These are phyloP conservation scores for Fusarium sororula DNA, from an alignment of 2,329 filamentous ascomycete species.

Conservation along the genomic window DNA sequence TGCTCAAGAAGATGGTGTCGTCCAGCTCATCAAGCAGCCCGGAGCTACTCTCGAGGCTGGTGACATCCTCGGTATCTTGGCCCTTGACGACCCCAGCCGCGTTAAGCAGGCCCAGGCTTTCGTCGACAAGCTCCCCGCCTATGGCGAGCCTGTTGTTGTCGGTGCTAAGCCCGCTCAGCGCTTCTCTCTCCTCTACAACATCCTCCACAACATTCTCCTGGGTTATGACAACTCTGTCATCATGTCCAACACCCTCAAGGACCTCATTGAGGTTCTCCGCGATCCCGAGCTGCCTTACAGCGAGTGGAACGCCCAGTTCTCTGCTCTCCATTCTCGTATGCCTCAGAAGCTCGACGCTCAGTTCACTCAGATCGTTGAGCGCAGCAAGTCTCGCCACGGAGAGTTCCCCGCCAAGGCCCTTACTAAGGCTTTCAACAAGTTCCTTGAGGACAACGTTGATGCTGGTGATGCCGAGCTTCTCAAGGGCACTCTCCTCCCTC, in stretches of 20 bases:
- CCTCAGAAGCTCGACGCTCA: slow-evolving; percentile 88
- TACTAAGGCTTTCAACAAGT: slow-evolving; percentile 83
- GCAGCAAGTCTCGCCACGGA: slow-evolving; percentile 76
- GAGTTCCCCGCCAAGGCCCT: slow-evolving; percentile 95
- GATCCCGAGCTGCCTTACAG: slow-evolving; percentile 92
- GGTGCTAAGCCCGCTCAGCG: slow-evolving; percentile 92
- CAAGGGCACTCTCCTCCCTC: slow-evolving; percentile 75
- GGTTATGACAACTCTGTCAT: slow-evolving; percentile 98
- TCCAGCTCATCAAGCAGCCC: slow-evolving; percentile 98
- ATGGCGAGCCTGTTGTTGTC: slow-evolving; percentile 86
- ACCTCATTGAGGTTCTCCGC: slow-evolving; percentile 89
- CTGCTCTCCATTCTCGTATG: slow-evolving; percentile 96
- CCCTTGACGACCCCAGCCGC: slow-evolving; percentile 92
- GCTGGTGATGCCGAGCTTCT: slow-evolving; percentile 78
- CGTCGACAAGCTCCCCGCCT: slow-evolving; percentile 86
- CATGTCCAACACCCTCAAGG: slow-evolving; percentile 86
- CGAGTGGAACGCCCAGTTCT: slow-evolving; percentile 96
- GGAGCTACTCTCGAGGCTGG: slow-evolving; percentile 97
- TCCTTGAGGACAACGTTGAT: slow-evolving; percentile 85
- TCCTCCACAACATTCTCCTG: slow-evolving; percentile 85
- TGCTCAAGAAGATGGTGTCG: slow-evolving; percentile 92
- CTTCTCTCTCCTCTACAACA: slow-evolving; percentile 79
- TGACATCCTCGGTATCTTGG: slow-evolving; percentile 97
- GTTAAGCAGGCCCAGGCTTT: slow-evolving; percentile 98
- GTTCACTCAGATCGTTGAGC: slow-evolving; percentile 87